These are phyloP conservation scores for Fagus sylvatica DNA, from an alignment of 306 rosid genomes.

Conservation along the genomic window DNA sequence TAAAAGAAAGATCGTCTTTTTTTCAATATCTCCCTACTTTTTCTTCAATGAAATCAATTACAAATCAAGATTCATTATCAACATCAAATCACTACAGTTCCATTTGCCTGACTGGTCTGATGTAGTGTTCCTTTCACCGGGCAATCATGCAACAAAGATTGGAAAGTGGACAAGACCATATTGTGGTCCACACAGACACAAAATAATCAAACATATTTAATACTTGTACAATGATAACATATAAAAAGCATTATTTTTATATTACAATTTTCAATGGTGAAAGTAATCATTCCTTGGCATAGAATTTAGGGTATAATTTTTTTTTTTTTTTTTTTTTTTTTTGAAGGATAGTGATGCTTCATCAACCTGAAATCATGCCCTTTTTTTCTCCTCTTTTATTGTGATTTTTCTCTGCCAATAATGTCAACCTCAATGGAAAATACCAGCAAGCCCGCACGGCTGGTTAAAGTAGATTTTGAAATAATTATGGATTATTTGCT, in stretches of 20 bases:
- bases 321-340: background rate
- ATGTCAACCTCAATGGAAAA: slow-evolving; percentile 3
- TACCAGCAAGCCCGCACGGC: background rate
- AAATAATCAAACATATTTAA: slow-evolving; percentile 21
- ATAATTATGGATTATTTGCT: background rate
- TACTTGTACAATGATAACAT: slow-evolving; percentile 33
- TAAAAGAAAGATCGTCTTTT: slow-evolving; percentile 19
- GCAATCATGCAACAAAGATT: slow-evolving; percentile 36
- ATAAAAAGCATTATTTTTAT: slow-evolving; percentile 1
- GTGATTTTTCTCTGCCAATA: slow-evolving; percentile 10
- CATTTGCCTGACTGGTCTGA: slow-evolving; percentile 20
- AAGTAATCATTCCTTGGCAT: slow-evolving; percentile 8
- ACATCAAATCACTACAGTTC: slow-evolving; percentile 39
- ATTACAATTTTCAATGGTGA: background rate
- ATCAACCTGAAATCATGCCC: slow-evolving; percentile 40
- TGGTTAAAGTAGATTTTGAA: background rate
- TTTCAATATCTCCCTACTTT: background rate
- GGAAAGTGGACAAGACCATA: slow-evolving; percentile 20
- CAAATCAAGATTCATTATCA: slow-evolving; percentile 28
- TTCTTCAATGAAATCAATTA: background rate
- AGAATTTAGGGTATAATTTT: background rate
- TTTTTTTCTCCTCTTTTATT: slow-evolving; percentile 6
- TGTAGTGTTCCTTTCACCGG: slow-evolving; percentile 36
- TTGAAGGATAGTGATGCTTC: slow-evolving; percentile 47
- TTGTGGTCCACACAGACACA: slow-evolving; percentile 44